phyloP scores from a whole-genome alignment of 1,284 basidiomycete genomes.

The Hemileia vastatrix region DNA sequence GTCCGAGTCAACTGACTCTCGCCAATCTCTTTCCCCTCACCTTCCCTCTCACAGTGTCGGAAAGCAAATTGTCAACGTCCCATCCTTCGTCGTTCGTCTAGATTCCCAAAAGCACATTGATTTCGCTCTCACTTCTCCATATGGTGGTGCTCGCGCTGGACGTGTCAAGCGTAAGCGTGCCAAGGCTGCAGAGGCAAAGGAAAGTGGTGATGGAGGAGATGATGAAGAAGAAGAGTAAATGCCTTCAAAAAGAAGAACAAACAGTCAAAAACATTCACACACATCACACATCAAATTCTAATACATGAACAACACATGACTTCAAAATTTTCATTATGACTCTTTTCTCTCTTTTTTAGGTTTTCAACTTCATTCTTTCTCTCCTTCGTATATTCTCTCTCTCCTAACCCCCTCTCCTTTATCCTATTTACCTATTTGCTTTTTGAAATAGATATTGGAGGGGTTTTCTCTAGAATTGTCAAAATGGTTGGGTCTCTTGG shows the following conservation, averaged over 20 bases:
- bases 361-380: too few species aligned
- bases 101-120: constrained; percentile 46
- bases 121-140: constrained; percentile 43
- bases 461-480: too few species aligned
- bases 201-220: constrained; percentile 37
- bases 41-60: too few species aligned
- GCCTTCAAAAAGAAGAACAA: neutral
- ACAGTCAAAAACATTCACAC: neutral
- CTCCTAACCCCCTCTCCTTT: too few species aligned
- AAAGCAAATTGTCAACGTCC: constrained; percentile 45
- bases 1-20: neutral
- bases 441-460: too few species aligned
- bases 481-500: too few species aligned
- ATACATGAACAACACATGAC: neutral
- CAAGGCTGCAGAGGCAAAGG: constrained; percentile 34
- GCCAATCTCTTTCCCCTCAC: neutral
- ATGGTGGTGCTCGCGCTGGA: constrained; percentile 41
- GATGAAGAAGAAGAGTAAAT: constrained; percentile 36
- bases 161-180: constrained; percentile 44
- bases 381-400: too few species aligned
- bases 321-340: neutral
- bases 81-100: constrained; percentile 43
- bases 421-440: too few species aligned
- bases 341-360: too few species aligned
- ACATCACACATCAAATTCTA: neutral